Conservation (phyloP, 2,329 filamentous ascomycete species). For the Cadophora sp. region DNA sequence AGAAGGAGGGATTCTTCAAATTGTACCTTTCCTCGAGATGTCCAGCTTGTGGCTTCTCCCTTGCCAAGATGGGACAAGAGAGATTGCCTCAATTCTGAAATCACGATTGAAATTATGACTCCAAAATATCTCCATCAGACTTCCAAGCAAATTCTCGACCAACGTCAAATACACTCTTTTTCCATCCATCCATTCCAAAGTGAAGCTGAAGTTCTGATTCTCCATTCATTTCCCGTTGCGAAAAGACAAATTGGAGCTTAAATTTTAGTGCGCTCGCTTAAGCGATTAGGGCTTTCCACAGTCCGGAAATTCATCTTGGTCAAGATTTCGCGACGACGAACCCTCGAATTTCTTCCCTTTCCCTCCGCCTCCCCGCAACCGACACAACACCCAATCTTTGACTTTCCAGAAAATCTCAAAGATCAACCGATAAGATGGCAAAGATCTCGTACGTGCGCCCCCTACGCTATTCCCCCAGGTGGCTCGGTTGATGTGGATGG, state of each 20-base stretch:
- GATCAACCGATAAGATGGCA: constrained; percentile 63
- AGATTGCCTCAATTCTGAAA: too few species aligned
- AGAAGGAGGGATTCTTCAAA: too few species aligned
- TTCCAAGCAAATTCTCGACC: too few species aligned
- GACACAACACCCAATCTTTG: constrained; percentile 40
- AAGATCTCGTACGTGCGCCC: constrained; percentile 64
- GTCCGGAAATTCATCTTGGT: constrained; percentile 9
- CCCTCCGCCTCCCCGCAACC: constrained; percentile 38
- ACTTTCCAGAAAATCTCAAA: constrained; percentile 37
- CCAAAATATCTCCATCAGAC: too few species aligned
- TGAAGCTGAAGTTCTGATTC: not conserved
- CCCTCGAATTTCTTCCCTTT: constrained; percentile 23
- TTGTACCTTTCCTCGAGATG: too few species aligned
- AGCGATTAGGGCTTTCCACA: constrained; percentile 39
- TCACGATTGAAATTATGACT: too few species aligned
- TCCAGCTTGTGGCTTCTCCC: too few species aligned
- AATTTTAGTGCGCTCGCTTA: constrained; percentile 39
- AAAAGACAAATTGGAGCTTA: not conserved
- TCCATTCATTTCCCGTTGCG: not conserved
- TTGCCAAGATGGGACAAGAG: too few species aligned
- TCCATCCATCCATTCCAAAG: too few species aligned
- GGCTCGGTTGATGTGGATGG: not conserved
- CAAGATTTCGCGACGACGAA: constrained; percentile 27
- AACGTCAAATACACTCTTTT: too few species aligned
- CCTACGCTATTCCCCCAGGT: constrained; percentile 21